Percentiles rank a stretch among this genome's conserved stretches.
Evolutionary conservation across 164 flowering plant genomes (phyloP).

Genomic region (Hamamelis virginiana): DNA sequence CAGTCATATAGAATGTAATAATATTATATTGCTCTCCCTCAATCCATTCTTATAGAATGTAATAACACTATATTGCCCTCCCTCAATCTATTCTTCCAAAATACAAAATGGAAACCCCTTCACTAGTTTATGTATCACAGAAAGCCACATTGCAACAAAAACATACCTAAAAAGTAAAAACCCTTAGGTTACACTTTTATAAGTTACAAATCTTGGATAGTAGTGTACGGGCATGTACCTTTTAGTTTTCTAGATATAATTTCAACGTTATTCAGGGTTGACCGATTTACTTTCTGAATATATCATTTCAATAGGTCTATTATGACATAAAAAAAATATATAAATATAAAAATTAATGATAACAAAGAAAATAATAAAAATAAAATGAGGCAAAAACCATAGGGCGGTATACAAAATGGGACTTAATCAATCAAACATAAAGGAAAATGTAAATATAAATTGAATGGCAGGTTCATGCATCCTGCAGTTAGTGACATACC

Average conservation of each 20-base stretch:
- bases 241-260: neutral
- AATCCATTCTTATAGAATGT: neutral
- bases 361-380: neutral
- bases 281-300: neutral
- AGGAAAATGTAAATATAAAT: neutral
- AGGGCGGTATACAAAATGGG: neutral
- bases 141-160: neutral
- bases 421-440: neutral
- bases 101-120: neutral
- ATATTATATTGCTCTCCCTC: neutral
- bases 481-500: conserved; percentile 32
- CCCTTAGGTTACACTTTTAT: neutral
- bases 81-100: neutral
- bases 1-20: neutral
- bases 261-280: neutral
- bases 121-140: neutral
- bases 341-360: no score
- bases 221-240: neutral
- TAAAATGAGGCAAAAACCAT: neutral
- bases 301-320: neutral
- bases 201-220: neutral
- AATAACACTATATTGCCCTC: neutral
- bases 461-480: neutral
- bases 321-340: no score
- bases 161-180: neutral